Conservation (phyloP, 176 grass and related monocot genomes). For the Avena eriantha region DNA sequence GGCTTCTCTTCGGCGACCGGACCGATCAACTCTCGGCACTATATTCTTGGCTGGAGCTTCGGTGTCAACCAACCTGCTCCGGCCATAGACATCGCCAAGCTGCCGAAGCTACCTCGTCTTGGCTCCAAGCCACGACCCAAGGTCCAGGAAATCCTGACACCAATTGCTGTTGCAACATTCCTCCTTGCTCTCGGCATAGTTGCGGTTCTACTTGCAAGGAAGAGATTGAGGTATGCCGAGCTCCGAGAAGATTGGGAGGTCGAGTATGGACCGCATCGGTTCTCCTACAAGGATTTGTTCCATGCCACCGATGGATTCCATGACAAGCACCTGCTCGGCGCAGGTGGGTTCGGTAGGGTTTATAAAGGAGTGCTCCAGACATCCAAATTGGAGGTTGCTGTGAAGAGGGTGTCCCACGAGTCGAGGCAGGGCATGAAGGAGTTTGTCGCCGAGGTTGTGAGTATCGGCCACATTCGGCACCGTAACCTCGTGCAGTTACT, state of each 20-base stretch:
- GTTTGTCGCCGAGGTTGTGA: conserved; percentile 9
- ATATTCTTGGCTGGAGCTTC: conserved; percentile 25
- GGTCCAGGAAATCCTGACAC: neutral
- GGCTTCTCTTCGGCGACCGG: conserved; percentile 11
- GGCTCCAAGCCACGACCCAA: neutral
- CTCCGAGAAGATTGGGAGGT: conserved; percentile 23
- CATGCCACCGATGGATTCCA: neutral
- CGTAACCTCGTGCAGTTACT: conserved; percentile 23
- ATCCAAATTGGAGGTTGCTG: neutral
- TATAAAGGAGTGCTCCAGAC: neutral
- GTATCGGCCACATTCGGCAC: neutral
- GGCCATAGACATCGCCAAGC: neutral
- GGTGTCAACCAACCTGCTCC: neutral
- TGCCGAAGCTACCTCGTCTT: neutral
- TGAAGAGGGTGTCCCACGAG: conserved; percentile 6
- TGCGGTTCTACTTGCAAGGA: neutral
- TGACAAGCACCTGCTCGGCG: neutral
- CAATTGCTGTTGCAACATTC: neutral
- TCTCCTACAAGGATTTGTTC: conserved; percentile 12
- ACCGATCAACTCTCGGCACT: neutral
- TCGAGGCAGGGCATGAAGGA: conserved; percentile 27
- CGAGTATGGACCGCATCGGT: neutral
- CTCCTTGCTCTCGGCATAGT: neutral
- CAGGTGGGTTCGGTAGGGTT: conserved; percentile 1
- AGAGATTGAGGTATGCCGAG: neutral